These are phyloP conservation scores for Amylostereum areolatum DNA, from an alignment of 1,284 basidiomycete genomes.

Conservation along the genomic window DNA sequence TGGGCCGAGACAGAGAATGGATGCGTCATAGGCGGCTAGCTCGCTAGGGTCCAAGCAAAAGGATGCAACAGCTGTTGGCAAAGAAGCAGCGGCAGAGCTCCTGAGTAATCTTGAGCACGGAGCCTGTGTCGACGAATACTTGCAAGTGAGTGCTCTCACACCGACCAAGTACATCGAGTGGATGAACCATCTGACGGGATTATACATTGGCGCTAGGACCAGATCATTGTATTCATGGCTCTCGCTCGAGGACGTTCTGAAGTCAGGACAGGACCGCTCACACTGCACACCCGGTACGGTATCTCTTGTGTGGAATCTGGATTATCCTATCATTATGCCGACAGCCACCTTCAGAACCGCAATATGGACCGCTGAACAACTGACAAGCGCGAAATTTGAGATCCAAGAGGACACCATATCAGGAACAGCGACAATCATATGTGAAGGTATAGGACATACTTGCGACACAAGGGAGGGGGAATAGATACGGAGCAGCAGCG, in stretches of 20 bases:
- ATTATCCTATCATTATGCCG: constrained; percentile 3
- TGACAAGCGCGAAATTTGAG: constrained; percentile 58
- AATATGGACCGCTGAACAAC: constrained; percentile 61
- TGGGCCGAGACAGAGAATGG: constrained; percentile 66
- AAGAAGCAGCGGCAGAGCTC: constrained; percentile 52
- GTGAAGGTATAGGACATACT: constrained; percentile 50
- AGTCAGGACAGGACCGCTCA: constrained; percentile 49
- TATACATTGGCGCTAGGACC: constrained; percentile 45
- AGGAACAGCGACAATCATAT: constrained; percentile 34
- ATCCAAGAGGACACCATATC: constrained; percentile 34
- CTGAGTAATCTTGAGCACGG: constrained; percentile 46
- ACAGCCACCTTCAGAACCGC: constrained; percentile 46
- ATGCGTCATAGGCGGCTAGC: constrained; percentile 58
- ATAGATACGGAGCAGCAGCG: too few species aligned
- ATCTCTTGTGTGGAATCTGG: background rate
- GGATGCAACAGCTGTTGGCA: constrained; percentile 41
- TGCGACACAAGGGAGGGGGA: background rate
- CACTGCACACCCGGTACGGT: constrained; percentile 59
- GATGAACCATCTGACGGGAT: background rate
- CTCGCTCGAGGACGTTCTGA: constrained; percentile 57
- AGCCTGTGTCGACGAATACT: constrained; percentile 63
- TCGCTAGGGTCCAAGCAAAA: constrained; percentile 49
- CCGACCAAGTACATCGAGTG: too few species aligned
- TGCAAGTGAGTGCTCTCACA: constrained; percentile 33
- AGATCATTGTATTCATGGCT: constrained; percentile 70